These are phyloP conservation scores for Coniochaeta sp. DNA, from an alignment of 2,329 filamentous ascomycete species.

Conservation along the genomic window DNA sequence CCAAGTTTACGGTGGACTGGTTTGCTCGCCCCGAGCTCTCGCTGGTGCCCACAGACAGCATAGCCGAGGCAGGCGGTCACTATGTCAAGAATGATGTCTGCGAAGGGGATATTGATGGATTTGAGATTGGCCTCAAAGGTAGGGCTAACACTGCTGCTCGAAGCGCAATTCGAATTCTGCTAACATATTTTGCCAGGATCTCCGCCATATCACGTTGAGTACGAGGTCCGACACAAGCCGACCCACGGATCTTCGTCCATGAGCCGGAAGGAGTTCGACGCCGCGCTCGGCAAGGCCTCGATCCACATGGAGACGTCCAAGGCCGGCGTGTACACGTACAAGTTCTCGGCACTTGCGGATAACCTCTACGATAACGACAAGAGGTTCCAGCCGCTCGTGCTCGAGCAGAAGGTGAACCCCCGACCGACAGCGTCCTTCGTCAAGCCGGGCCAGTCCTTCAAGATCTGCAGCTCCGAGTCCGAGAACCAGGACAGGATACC, in stretches of 20 bases:
- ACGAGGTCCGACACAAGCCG: conserved; percentile 68
- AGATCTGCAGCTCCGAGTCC: conserved; percentile 83
- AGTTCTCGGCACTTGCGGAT: conserved; percentile 75
- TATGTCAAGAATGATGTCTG: conserved; percentile 78
- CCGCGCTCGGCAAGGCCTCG: conserved; percentile 66
- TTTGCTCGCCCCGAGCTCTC: conserved; percentile 70
- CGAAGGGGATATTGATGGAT: conserved; percentile 85
- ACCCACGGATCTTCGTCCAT: conserved; percentile 57
- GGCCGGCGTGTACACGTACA: conserved; percentile 79
- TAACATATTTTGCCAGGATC: conserved; percentile 44
- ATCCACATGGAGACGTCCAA: conserved; percentile 81
- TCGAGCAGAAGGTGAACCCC: conserved; percentile 79
- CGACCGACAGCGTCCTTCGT: conserved; percentile 76
- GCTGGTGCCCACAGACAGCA: conserved; percentile 56
- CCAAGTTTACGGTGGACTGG: conserved; percentile 75
- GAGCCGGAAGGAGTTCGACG: conserved; percentile 66
- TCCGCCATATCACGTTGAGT: conserved; percentile 76
- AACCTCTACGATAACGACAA: conserved; percentile 73
- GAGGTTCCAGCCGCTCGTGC: conserved; percentile 56
- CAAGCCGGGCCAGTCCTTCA: conserved; percentile 87
- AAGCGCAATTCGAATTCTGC: background rate
- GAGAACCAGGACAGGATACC: conserved; percentile 81
- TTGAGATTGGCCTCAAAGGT: conserved; percentile 76
- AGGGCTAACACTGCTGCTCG: conserved; percentile 15
- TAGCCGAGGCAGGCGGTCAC: conserved; percentile 43